Base-by-base conservation (phyloP, 345 rosid genomes). In the Aquilaria sinensis region DNA sequence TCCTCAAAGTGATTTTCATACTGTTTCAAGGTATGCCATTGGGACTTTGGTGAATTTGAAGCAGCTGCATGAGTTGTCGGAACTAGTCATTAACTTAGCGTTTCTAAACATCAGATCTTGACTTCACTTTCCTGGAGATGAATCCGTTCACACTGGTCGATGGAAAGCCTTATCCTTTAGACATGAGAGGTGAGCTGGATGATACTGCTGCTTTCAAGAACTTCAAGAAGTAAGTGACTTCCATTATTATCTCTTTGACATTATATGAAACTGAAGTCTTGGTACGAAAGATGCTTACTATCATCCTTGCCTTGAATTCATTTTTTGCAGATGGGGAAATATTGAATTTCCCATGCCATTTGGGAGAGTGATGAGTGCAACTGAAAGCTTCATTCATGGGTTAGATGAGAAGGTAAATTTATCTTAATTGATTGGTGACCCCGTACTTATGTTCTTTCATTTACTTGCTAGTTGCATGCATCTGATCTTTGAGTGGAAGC, bases 91-190 rank as follows among this genome's bases (percentile, higher is more conserved):
- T 72, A 60, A 78, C 30, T 15, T 56, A 9, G 46, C 53, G 10
- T 61, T 54, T 70, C 62, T 47, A 57, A 49, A 56, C 46, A 0
- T 57, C 75, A 94, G 97, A 90, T 83, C 84, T 94, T 65, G 99
- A 94, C 82, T 90, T 94, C 80, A 90, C 96, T 50, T 90, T 90
- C 85, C 84, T 94, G 29, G 99, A 94, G 84, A 94, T 94, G 99
- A 90, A 94, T 74, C 99, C 99, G 52, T 94, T 94, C 70, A 72
- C 99, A 33, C 71, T 94, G 70, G 91, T 90, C 71, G 80, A 88
- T 58, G 89, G 91, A 67, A 94, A 84, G 82, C 99, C 97, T 70
- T 94, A 94, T 80, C 97, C 96, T 60, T 67, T 88, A 80, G 99
- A 94, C 73, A 90, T 90, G 96, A 88, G 99, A 77, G 96, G 99